phyloP scores from a whole-genome alignment of 352 stramenopile species.

The Pythium rhizo-oryzae region DNA sequence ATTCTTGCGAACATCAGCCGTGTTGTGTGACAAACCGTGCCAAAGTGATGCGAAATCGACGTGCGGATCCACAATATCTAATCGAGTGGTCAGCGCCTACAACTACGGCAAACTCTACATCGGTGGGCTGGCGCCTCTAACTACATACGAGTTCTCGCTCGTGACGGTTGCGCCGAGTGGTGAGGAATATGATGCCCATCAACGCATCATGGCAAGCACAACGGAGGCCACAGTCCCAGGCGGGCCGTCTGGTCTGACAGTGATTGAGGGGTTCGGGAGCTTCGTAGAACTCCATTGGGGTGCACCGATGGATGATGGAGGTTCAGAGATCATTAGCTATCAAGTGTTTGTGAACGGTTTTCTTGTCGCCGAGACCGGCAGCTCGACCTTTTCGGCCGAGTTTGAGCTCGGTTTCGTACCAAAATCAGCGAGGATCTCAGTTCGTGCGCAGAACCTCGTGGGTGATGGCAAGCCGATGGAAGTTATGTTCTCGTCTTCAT shows the following conservation, averaged over 20 bases:
- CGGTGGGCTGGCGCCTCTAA: constrained; percentile 34
- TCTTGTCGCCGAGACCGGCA: constrained; percentile 28
- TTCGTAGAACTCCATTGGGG: constrained; percentile 55
- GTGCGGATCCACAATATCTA: constrained; percentile 15
- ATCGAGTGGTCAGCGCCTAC: constrained; percentile 37
- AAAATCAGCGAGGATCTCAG: constrained; percentile 27
- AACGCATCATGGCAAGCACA: constrained; percentile 36
- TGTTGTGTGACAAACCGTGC: constrained; percentile 27
- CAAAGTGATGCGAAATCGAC: not conserved
- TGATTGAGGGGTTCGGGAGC: constrained; percentile 32
- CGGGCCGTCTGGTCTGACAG: constrained; percentile 29
- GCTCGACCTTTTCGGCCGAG: constrained; percentile 27
- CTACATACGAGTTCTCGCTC: constrained; percentile 42
- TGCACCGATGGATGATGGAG: constrained; percentile 44
- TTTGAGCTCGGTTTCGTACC: constrained; percentile 21
- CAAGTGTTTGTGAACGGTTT: constrained; percentile 52
- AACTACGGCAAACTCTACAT: constrained; percentile 36
- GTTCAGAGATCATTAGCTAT: constrained; percentile 39
- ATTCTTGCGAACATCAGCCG: constrained; percentile 9
- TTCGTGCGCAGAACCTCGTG: constrained; percentile 44
- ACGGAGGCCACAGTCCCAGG: constrained; percentile 39
- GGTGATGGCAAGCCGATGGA: constrained; percentile 36
- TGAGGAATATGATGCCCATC: constrained; percentile 37
- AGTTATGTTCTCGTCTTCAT: constrained; percentile 13
- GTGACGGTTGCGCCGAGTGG: constrained; percentile 32